Base-by-base conservation (phyloP, 306 rosid genomes). In the Sesbania bispinosa region DNA sequence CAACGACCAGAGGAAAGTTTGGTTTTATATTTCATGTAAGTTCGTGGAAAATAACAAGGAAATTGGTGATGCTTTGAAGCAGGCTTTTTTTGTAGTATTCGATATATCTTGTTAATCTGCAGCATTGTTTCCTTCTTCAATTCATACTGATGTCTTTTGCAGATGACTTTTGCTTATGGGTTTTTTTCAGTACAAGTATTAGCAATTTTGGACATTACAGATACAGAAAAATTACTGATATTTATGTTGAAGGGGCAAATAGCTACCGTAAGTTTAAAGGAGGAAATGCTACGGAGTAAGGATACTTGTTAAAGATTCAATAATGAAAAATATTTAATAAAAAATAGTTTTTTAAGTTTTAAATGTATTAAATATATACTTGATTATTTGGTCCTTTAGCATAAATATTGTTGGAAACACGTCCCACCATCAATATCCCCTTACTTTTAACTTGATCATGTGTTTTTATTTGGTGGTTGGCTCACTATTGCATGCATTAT, bases 11-110 rank as follows among this genome's bases (percentile, higher is more conserved):
- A 62, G 4, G 39, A 42, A 69, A 64, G 55, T 78, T 74, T 62
- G 61, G 10, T n/a, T 62, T 52, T 55, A 9, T 42, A 62, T 75
- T 62, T 61, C 47, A 10, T 80, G 52, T 30, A 3, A 27, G 8
- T 60, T 30, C 15, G 14, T 32, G 43, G 74, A 63, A 15, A 78
- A 54, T 42, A 53, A 50, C 35, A 5, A n/a, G 32, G 16, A 0
- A 62, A 53, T 33, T 13, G 26, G 16, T 71, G 30, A 9, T 72
- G 21, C 19, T 54, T 5, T 64, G 52, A 46, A 72, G 13, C 74
- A 24, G 65, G 33, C 36, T 57, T 8, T 6, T 23, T 64, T 38
- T 61, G 27, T 57, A n/a, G 39, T 19, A 47, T 53, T 69, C 14
- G 3, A 3, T 35, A 13, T 63, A 19, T 69, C n/a, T 26, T 15